Percentiles rank a stretch among this genome's conserved stretches.
These are phyloP conservation scores for Withania somnifera DNA, from an alignment of 305 asterid species.

Conservation along the genomic window DNA sequence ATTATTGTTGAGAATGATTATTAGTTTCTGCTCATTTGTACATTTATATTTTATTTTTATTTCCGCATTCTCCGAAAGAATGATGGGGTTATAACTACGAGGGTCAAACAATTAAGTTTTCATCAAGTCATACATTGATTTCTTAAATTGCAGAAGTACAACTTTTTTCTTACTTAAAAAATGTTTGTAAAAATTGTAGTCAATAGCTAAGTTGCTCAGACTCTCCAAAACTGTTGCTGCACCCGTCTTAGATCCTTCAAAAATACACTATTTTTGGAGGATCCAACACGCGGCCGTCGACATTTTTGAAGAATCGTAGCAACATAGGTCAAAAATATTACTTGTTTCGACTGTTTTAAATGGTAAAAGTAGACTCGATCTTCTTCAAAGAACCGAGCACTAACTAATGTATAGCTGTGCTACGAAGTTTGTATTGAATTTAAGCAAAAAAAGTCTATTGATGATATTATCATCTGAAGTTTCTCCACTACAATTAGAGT, in stretches of 20 bases:
- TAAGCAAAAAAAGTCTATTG: too few species aligned
- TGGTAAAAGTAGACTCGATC: too few species aligned
- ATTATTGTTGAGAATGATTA: background rate
- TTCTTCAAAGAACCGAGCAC: background rate
- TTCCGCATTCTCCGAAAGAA: background rate
- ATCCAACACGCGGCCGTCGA: too few species aligned
- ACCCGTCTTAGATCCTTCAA: too few species aligned
- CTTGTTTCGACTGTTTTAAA: background rate
- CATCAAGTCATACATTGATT: background rate
- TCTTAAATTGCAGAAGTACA: background rate
- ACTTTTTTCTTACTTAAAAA: background rate
- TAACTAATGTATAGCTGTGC: background rate
- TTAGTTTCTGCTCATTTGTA: background rate
- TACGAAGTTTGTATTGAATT: background rate
- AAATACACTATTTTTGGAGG: too few species aligned
- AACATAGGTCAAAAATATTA: background rate
- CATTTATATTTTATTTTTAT: background rate
- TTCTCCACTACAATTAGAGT: background rate
- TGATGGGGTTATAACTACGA: background rate
- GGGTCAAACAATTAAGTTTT: background rate
- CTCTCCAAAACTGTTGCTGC: too few species aligned
- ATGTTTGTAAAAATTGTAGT: background rate
- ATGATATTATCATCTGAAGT: background rate
- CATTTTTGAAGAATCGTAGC: too few species aligned
- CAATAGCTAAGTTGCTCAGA: too few species aligned